These are phyloP conservation scores for Leishmania turanica DNA, from an alignment of 208 protist species.

Conservation along the genomic window DNA sequence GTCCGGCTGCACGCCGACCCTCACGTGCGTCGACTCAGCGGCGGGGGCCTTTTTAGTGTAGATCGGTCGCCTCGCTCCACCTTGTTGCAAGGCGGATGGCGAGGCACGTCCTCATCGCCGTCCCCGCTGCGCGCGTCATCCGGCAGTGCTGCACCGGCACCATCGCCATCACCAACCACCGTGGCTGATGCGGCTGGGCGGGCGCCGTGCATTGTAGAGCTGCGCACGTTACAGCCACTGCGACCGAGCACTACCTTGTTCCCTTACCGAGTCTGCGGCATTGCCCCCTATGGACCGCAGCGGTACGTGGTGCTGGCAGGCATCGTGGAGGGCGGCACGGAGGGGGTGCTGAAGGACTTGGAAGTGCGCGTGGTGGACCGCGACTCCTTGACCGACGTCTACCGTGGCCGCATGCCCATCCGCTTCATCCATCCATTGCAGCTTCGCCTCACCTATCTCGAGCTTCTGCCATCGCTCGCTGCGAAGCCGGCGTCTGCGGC, in stretches of 20 bases:
- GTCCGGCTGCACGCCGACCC: conserved; percentile 26
- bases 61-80: not conserved
- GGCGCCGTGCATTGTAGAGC: conserved; percentile 6
- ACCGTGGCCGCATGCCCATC: conserved; percentile 52
- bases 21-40: not conserved
- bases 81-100: not conserved
- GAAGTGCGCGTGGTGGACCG: conserved; percentile 78
- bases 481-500: not conserved
- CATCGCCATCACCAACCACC: not conserved
- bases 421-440: conserved; percentile 69
- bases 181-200: not conserved
- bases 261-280: conserved; percentile 67
- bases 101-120: not conserved
- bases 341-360: conserved; percentile 53
- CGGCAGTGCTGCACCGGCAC: not conserved
- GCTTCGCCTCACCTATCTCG: conserved; percentile 47
- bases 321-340: conserved; percentile 31
- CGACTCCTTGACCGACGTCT: conserved; percentile 43
- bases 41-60: not conserved
- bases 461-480: not conserved
- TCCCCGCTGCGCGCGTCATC: not conserved
- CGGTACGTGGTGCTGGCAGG: conserved; percentile 57
- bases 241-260: conserved; percentile 29
- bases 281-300: conserved; percentile 56
- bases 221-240: conserved; percentile 19